Base-by-base conservation (phyloP, 129 eudicot genomes). In the Escallonia rubra region DNA sequence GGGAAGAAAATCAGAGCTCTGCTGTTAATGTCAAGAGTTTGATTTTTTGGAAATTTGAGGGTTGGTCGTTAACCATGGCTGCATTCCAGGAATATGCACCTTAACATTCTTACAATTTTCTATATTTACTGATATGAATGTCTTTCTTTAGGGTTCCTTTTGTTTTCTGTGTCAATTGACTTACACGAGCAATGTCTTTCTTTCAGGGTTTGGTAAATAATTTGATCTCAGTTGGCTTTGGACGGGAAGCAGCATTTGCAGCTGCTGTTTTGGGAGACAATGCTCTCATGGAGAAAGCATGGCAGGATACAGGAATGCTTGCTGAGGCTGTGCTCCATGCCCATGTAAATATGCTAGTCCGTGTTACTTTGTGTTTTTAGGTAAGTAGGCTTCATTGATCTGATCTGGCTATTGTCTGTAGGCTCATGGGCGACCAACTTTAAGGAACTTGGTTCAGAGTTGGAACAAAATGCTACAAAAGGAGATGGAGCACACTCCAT, bases 271-370 rank as follows among this genome's bases (percentile, higher is more conserved):
- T 93, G 86, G 98, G 98, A 50, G 98, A 93, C 80, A 93, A 93
- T 73, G 82, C 88, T 61, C 87, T 89, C 50, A 86, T 93, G 96
- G 98, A 93, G 83, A 93, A 93, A 82, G 92, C 98, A 63, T 93
- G 96, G 98, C 89, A 93, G 66, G 98, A 93, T 45, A 93, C 98
- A 4, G 98, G 98, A 61, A 93, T 93, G 98, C 92, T 93, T 49
- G 96, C 98, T 47, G 98, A 93, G 78, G 96, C 98, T 52, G 98
- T 92, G 62, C 91, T 93, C 66, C 98, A 93, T 79, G 89, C 98
- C 65, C 98, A 93, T 68, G 98, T 93, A 93, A 11, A 52, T 11
- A 11, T 5, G 10, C 3, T 4, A 11, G 10, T 50, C 55, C 55
- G 2, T 50, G 10, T 8, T 34, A 54, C 59, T 11, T 23, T 23